Percentiles rank a stretch among this genome's conserved stretches.
Evolutionary conservation across 495 filamentous ascomycete species (phyloP).

Genomic region (Apiosordaria backusii): DNA sequence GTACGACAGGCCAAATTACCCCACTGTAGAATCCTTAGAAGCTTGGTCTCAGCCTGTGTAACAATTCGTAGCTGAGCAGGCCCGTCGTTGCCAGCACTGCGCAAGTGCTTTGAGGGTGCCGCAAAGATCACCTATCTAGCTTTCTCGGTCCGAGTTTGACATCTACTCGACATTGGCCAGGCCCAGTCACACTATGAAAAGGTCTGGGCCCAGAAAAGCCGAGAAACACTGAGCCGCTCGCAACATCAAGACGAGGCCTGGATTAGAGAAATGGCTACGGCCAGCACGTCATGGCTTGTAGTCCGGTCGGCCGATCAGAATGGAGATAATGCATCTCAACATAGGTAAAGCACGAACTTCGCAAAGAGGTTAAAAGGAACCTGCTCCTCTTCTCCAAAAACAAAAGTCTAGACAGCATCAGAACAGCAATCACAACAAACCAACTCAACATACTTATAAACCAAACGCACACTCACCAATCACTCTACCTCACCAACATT

Average conservation of each 20-base stretch:
- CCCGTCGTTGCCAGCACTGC: too few relatives aligned
- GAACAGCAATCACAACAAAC: neutral
- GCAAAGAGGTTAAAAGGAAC: neutral
- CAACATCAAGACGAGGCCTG: neutral
- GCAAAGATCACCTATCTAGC: too few relatives aligned
- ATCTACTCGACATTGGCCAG: too few relatives aligned
- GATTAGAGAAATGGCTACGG: neutral
- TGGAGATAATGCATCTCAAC: neutral
- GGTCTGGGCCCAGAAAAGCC: neutral
- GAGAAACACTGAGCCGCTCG: neutral
- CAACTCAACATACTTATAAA: neutral
- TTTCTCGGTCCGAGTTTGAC: too few relatives aligned
- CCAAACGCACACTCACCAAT: neutral
- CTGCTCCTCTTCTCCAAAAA: neutral
- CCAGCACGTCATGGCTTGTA: neutral
- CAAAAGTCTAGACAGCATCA: neutral
- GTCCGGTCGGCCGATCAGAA: neutral
- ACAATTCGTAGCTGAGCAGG: neutral
- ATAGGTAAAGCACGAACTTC: neutral
- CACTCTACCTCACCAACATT: neutral
- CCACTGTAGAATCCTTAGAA: too few relatives aligned
- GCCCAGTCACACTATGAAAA: neutral
- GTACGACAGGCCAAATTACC: too few relatives aligned
- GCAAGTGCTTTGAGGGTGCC: too few relatives aligned
- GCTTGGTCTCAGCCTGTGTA: neutral